Evolutionary conservation across 768 basidiomycete genomes (phyloP), one percentile per base, ranked within the genome.

Genomic region (Thelephora ganbajun): DNA sequence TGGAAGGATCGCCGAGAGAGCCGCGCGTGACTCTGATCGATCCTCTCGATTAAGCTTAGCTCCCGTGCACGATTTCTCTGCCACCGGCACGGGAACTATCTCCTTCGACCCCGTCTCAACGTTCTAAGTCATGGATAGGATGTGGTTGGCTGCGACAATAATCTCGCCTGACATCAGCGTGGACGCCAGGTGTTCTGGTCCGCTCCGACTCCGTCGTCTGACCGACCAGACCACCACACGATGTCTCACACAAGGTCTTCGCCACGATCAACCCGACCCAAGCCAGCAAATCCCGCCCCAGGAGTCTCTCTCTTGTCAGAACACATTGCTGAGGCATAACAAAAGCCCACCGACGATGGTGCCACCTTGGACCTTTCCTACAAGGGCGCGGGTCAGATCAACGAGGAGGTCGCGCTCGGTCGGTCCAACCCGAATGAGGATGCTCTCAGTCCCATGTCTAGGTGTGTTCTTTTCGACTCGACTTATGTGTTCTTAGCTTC

Each of bases 351-450:
- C 6, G 92, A 97, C 66, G 66, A 72, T 46, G 90, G 91, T 7
- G 77, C 77, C 49, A 94, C 92, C 5, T 69, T 99, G 48, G 80
- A 90, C 59, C 74, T 98, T 44, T 79, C 85, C 51, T 83, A 88
- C 63, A 76, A 83, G 64, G 73, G 73, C 39, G 67, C 96, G 34
- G 76, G 79, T 9, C 80, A 89, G 51, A 74, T 97, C 36, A 80
- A 79, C 9, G 74, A 79, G 53, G 71, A 71, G 37, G 78, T 78
- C 13, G 71, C 68, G 22, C 69, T 78, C 26, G 70, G 78, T 55
- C 64, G 67, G 63, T 64, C 67, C 58, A 69, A 67, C 48, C 55
- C 57, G 43, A 54, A 65, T 51, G 66, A 77, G 41, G 70, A 70
- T 45, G 73, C 75, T 13, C 19, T 19, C 37, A 69, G 72, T 51